Conservation (phyloP, 2,329 filamentous ascomycete species). For the Anthostomella pinea region DNA sequence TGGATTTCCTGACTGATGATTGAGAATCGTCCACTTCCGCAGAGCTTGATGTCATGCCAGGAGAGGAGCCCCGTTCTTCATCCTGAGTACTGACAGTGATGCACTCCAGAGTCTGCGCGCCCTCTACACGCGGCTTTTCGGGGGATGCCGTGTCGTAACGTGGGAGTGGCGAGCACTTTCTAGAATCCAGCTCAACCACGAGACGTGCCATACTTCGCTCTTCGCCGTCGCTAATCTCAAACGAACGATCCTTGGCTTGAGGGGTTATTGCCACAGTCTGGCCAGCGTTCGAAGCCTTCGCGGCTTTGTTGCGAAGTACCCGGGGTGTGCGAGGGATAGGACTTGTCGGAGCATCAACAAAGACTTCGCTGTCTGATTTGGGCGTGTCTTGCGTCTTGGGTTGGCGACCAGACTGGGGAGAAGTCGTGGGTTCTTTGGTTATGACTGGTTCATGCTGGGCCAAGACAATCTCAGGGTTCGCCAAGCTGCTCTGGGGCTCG, state of each 20-base stretch:
- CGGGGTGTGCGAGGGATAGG: constrained; percentile 33
- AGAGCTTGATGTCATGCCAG: constrained; percentile 12
- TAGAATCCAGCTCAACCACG: constrained; percentile 48
- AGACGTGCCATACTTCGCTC: constrained; percentile 48
- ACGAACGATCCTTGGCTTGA: constrained; percentile 25
- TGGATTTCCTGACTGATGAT: constrained; percentile 20
- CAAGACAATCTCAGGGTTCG: not conserved
- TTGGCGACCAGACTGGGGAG: constrained; percentile 13
- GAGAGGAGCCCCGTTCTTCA: constrained; percentile 4
- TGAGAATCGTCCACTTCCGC: constrained; percentile 16
- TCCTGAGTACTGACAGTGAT: constrained; percentile 21
- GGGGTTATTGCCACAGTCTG: constrained; percentile 1
- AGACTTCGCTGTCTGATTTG: constrained; percentile 45
- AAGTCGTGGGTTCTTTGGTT: constrained; percentile 13
- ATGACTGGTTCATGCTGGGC: not conserved
- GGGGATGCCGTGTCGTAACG: constrained; percentile 26
- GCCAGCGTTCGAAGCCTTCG: constrained; percentile 3
- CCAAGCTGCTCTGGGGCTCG: not conserved
- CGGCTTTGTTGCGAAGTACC: constrained; percentile 19
- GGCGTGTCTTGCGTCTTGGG: constrained; percentile 34
- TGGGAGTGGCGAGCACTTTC: constrained; percentile 31
- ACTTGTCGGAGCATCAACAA: constrained; percentile 48
- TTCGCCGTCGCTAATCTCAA: constrained; percentile 37
- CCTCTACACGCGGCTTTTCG: constrained; percentile 21
- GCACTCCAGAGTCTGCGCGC: constrained; percentile 15